Conservation (phyloP, 1,139 yeast genomes). For the Trichomonascaceae sp. region DNA sequence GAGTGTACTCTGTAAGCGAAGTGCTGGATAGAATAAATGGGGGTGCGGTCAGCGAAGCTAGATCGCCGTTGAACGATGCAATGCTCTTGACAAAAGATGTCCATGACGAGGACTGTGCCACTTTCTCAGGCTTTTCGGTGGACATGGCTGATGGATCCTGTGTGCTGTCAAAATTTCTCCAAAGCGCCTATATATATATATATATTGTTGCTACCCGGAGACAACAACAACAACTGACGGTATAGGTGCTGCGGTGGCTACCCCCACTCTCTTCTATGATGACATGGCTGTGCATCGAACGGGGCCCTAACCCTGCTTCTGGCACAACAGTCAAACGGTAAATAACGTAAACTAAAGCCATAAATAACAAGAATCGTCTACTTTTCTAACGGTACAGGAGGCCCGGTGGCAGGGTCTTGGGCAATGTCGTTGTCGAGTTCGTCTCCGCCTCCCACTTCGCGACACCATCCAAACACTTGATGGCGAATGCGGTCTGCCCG, state of each 20-base stretch:
- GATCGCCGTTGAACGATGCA: slow-evolving; percentile 88
- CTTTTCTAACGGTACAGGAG: not conserved
- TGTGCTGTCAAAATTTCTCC: too few species aligned
- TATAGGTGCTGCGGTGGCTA: too few species aligned
- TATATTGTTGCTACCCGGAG: too few species aligned
- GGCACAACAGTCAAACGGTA: too few species aligned
- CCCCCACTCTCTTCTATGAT: too few species aligned
- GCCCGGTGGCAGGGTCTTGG: slow-evolving; percentile 3
- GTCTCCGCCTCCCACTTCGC: slow-evolving; percentile 67
- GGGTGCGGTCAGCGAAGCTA: slow-evolving; percentile 90
- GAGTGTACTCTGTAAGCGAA: slow-evolving; percentile 80
- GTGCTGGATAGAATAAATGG: slow-evolving; percentile 93
- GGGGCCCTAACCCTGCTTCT: too few species aligned
- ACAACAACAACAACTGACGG: too few species aligned
- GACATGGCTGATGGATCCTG: not conserved
- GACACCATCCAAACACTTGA: slow-evolving; percentile 66
- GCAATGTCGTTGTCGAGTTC: slow-evolving; percentile 17
- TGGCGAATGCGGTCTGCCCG: slow-evolving; percentile 65
- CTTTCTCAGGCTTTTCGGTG: slow-evolving; percentile 4
- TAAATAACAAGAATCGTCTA: too few species aligned
- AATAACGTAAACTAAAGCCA: too few species aligned
- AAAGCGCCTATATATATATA: too few species aligned
- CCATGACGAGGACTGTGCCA: slow-evolving; percentile 15
- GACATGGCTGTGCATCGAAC: too few species aligned
- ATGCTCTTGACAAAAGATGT: slow-evolving; percentile 62